phyloP scores from a whole-genome alignment of 352 stramenopile species.

The Phytopythium aichiense region DNA sequence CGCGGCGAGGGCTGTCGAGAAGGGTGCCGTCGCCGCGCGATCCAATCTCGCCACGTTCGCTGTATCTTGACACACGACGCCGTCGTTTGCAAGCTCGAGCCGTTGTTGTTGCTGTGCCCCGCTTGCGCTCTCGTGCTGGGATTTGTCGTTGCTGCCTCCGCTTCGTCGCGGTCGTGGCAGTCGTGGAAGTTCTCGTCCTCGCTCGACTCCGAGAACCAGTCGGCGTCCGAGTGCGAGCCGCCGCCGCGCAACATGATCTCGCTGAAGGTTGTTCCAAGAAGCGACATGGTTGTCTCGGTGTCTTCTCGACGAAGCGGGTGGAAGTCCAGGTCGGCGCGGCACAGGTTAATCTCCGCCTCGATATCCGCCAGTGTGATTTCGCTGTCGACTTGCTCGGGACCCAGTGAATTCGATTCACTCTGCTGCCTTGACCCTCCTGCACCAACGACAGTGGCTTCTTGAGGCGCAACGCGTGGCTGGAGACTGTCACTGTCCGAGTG shows the following conservation, averaged over 20 bases:
- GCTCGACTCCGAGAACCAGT: constrained; percentile 3
- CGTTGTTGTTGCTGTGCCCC: background rate
- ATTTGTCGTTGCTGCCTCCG: no score
- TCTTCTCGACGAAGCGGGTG: constrained; percentile 16
- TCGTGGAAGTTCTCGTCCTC: constrained; percentile 7
- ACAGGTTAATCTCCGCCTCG: constrained; percentile 4
- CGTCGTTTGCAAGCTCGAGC: background rate
- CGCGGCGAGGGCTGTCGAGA: background rate
- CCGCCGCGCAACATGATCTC: constrained; percentile 9
- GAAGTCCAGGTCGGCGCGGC: background rate
- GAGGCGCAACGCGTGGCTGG: background rate
- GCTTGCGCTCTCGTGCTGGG: background rate
- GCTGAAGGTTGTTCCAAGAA: constrained; percentile 17
- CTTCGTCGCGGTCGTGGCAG: background rate
- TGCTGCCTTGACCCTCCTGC: background rate
- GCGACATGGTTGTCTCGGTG: constrained; percentile 26
- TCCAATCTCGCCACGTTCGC: constrained; percentile 13
- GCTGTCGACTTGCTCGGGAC: background rate
- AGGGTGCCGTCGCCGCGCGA: background rate
- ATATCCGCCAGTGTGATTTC: constrained; percentile 1
- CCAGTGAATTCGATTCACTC: background rate
- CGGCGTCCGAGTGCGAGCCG: background rate
- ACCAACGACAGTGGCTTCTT: no score
- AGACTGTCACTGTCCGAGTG: background rate
- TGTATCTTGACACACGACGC: constrained; percentile 12